Evolutionary conservation across 1,284 basidiomycete species (phyloP), one percentile per base, ranked within the genome.

Genomic region (Leccinum variabile): DNA sequence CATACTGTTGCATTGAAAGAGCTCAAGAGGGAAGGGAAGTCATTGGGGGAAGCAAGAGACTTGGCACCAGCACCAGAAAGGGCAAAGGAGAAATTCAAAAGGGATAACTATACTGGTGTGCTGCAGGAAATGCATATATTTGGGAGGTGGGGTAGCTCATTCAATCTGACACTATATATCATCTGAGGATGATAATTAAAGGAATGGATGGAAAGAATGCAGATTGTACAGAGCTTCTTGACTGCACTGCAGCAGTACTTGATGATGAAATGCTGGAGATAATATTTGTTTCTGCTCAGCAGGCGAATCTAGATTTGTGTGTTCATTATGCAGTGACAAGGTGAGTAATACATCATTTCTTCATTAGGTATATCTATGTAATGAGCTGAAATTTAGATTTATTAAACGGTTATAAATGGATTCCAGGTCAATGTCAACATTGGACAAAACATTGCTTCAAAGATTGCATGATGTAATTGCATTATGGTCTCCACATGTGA

Each of bases 1-100:
- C 28, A 61, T 39, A 5, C 5, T 25, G 35, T 52, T 57, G 65
- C 65, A 56, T 63, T 54, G 13, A 18, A n/a, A 14, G 10, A 58
- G 3, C 59, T 60, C 6, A 6, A 0, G 2, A 30, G 44, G 18
- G 7, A 33, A 11, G 4, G 10, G 33, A 33, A 33, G 10, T 33
- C 33, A 4, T 0, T 10, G 2, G 0, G 16, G 8, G 44, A 35
- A n/a, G 57, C 57, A 16, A 13, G 10, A 6, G 32, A 9, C 5
- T 7, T n/a, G 46, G 14, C 22, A 5, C 2, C 22, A 11, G 4
- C 22, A 5, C 2, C 22, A 11, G 4, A 8, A 25, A 30, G 37
- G 56, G 62, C 62, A n/a, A 14, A 41, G 10, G 4, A 56, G 1
- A 63, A 57, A 1, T 63, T 63, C 1, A 0, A 55, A 18, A 8